Percentiles rank a stretch among this genome's conserved stretches.
Conservation (phyloP, 2,329 filamentous ascomycete genomes). For the Exophiala dermatitidis region DNA sequence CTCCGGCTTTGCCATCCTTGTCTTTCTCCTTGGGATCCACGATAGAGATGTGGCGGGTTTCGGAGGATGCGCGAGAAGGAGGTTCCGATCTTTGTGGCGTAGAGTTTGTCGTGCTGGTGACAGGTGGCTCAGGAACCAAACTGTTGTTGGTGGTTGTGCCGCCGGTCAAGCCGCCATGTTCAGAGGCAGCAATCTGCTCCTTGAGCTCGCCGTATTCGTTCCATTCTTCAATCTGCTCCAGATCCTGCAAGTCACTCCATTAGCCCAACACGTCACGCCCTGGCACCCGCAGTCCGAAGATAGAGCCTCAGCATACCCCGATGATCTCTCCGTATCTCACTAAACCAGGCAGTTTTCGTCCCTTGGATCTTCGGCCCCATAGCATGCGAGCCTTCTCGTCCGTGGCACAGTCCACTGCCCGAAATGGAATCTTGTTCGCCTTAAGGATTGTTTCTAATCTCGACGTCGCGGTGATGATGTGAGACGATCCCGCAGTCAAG, state of each 20-base stretch:
- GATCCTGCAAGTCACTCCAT: conserved; percentile 53
- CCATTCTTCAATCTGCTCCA: conserved; percentile 95
- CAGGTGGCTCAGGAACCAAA: conserved; percentile 8
- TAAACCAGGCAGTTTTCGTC: conserved; percentile 80
- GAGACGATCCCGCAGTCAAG: conserved; percentile 86
- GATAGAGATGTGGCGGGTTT: conserved; percentile 25
- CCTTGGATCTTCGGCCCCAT: conserved; percentile 76
- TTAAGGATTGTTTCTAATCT: conserved; percentile 93
- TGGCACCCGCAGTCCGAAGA: too few relatives aligned
- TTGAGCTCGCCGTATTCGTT: conserved; percentile 97
- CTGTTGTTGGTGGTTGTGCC: not conserved
- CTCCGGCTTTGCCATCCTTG: not conserved
- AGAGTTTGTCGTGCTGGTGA: conserved; percentile 28
- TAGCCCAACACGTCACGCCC: conserved; percentile 3
- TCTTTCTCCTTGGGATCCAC: conserved; percentile 21
- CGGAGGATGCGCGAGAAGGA: conserved; percentile 29
- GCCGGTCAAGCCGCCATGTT: conserved; percentile 26
- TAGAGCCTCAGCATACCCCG: conserved; percentile 51
- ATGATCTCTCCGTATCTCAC: conserved; percentile 81
- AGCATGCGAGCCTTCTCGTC: conserved; percentile 82
- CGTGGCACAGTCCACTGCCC: conserved; percentile 81
- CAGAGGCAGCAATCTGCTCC: conserved; percentile 58
- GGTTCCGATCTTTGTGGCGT: conserved; percentile 38
- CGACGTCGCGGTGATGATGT: conserved; percentile 92
- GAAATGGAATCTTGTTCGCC: conserved; percentile 89